Evolutionary conservation across 768 basidiomycete species (phyloP), one percentile per base, ranked within the genome.

Genomic region (Rubroboletus satanas): DNA sequence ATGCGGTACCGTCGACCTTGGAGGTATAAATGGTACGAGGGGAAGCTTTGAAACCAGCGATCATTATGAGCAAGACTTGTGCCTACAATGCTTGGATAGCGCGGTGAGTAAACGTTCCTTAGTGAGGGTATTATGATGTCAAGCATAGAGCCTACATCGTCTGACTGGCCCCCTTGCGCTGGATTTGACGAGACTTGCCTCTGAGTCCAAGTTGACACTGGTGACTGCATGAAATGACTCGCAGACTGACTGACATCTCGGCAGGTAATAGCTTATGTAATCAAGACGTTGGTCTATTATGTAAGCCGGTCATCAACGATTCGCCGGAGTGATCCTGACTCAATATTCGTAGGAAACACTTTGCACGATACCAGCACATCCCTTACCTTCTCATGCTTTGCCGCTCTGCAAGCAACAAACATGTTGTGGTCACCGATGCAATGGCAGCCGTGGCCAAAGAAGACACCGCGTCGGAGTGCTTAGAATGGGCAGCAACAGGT

Each of bases 61-160:
- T 17, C 11, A 28, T 28, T 5, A 7, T 12, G 21, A 23, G 21
- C 23, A 15, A 23, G 4, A 26, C 26, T 4, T 26, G 26, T 26
- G 26, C 26, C 10, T 37, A n/a, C 39, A 41, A 18, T 9, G 15
- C 29, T n/a, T 9, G n/a, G 35, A 29, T 17, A 12, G 18, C 21
- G n/a, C 26, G 18, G 55, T 56, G 36, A 56, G 55, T 47, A 9
- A 5, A 18, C 2, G 6, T 46, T 29, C 17, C 14, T 55, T 35
- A 1, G 7, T 5, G 23, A 26, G 8, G 18, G 1, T 3, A 9
- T 14, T 2, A 23, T 56, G 55, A 56, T 56, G 55, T 9, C 32
- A 21, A 3, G 0, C 36, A 41, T 46, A 46, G 38, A 56, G 55
- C 55, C 55, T 56, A 56, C 53, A 56, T 55, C 29, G 33, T 56